phyloP scores from a whole-genome alignment of 345 rosid genomes.

The Reutealis trisperma region DNA sequence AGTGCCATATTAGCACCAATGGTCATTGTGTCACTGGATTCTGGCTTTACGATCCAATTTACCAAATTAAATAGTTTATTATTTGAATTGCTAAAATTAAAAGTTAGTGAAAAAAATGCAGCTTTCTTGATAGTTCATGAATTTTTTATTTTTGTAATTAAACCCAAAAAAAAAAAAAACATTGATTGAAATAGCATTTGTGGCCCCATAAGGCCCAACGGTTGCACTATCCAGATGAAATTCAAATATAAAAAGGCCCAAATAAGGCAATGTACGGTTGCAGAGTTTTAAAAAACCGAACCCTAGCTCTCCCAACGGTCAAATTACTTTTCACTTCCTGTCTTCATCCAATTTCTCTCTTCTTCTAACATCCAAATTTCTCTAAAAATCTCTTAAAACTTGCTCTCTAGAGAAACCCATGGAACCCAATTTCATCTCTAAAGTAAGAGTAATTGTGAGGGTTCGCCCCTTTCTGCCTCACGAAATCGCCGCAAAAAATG shows the following conservation, averaged over 20 bases:
- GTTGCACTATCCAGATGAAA: not conserved
- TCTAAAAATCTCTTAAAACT: slow-evolving; percentile 16
- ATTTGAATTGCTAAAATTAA: too few relatives aligned
- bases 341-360: not conserved
- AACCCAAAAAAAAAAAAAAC: too few relatives aligned
- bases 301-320: slow-evolving; percentile 11
- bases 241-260: not conserved
- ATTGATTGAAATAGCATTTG: too few relatives aligned
- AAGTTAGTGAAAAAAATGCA: too few relatives aligned
- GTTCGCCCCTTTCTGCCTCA: slow-evolving; percentile 73
- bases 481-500: slow-evolving; percentile 42
- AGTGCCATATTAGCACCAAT: too few relatives aligned
- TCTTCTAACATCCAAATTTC: not conserved
- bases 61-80: too few relatives aligned
- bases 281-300: not conserved
- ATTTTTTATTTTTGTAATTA: too few relatives aligned
- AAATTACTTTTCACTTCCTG: not conserved
- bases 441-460: slow-evolving; percentile 64
- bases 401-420: slow-evolving; percentile 24
- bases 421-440: slow-evolving; percentile 36
- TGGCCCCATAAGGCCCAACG: slow-evolving; percentile 5
- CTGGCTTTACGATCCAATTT: too few relatives aligned
- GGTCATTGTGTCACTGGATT: too few relatives aligned
- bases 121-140: too few relatives aligned
- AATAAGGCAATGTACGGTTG: not conserved